Percentiles rank a stretch among this genome's conserved stretches.
Conservation (phyloP, 2,329 filamentous ascomycete species). For the Apiospora aurea region DNA sequence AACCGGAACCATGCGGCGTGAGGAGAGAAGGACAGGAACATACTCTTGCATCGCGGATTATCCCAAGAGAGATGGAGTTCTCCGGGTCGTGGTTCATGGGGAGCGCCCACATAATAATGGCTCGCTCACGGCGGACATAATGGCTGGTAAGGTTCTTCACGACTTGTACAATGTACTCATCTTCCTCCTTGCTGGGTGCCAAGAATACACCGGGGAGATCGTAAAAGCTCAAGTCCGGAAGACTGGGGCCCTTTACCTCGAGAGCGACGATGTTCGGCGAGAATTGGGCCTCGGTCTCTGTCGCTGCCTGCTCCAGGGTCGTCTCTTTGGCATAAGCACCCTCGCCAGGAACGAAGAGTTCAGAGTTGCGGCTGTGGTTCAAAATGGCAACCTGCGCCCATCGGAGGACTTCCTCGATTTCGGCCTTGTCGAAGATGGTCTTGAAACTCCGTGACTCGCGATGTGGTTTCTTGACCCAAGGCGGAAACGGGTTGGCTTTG, state of each 20-base stretch:
- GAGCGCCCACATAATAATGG: conserved; percentile 79
- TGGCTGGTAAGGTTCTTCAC: conserved; percentile 73
- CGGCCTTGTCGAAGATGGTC: conserved; percentile 63
- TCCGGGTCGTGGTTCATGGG: conserved; percentile 81
- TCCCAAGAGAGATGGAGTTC: conserved; percentile 73
- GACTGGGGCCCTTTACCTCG: conserved; percentile 73
- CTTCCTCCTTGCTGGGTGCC: conserved; percentile 67
- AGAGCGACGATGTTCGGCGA: conserved; percentile 83
- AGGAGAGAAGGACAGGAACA: not conserved
- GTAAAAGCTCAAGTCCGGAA: conserved; percentile 81
- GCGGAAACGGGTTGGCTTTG: conserved; percentile 62
- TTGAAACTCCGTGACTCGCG: conserved; percentile 66
- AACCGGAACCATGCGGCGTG: not conserved
- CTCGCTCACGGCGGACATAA: conserved; percentile 73
- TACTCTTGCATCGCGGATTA: conserved; percentile 66
- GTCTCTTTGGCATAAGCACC: conserved; percentile 49
- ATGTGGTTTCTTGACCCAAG: conserved; percentile 61
- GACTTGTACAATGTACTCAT: conserved; percentile 74
- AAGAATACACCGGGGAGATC: conserved; percentile 86
- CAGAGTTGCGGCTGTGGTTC: conserved; percentile 65
- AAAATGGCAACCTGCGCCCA: conserved; percentile 81
- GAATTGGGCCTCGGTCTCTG: conserved; percentile 68
- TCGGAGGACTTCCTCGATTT: conserved; percentile 72
- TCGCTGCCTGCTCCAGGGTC: conserved; percentile 46
- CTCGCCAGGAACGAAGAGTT: conserved; percentile 61